Evolutionary conservation across 768 basidiomycete species (phyloP).

Genomic region (Pleurotus platypus): DNA sequence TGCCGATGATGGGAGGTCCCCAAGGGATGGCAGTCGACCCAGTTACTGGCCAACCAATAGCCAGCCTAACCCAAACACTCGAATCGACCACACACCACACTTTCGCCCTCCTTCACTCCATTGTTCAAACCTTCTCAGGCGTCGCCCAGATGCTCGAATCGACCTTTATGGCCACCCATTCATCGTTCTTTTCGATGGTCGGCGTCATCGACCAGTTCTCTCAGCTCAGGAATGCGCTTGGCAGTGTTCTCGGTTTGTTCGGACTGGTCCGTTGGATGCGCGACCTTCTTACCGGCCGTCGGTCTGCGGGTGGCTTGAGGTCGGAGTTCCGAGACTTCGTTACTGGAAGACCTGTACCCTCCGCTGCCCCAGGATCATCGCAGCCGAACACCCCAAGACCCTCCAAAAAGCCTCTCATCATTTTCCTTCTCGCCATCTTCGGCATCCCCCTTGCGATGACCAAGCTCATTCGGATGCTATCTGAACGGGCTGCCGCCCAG

Average conservation of each 20-base stretch:
- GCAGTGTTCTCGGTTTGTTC: slow-evolving; percentile 90
- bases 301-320: slow-evolving; percentile 32
- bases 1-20: slow-evolving; percentile 17
- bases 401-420: slow-evolving; percentile 84
- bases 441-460: slow-evolving; percentile 94
- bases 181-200: slow-evolving; percentile 94
- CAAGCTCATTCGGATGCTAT: slow-evolving; percentile 76
- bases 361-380: slow-evolving; percentile 32
- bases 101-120: slow-evolving; percentile 88
- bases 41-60: slow-evolving; percentile 34
- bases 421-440: slow-evolving; percentile 92
- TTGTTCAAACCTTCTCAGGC: slow-evolving; percentile 93
- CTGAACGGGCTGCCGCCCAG: slow-evolving; percentile 49
- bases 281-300: slow-evolving; percentile 48
- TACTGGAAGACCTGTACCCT: slow-evolving; percentile 52
- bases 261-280: slow-evolving; percentile 86
- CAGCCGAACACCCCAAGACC: slow-evolving; percentile 49
- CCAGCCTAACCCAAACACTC: slow-evolving; percentile 81
- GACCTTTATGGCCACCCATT: slow-evolving; percentile 97
- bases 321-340: slow-evolving; percentile 78
- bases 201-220: slow-evolving; percentile 95
- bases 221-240: slow-evolving; percentile 87
- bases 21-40: slow-evolving; percentile 17
- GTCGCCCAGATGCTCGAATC: slow-evolving; percentile 97
- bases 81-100: slow-evolving; percentile 90